Conservation (phyloP, 164 flowering plant species). For the Nelumbo lutea region DNA sequence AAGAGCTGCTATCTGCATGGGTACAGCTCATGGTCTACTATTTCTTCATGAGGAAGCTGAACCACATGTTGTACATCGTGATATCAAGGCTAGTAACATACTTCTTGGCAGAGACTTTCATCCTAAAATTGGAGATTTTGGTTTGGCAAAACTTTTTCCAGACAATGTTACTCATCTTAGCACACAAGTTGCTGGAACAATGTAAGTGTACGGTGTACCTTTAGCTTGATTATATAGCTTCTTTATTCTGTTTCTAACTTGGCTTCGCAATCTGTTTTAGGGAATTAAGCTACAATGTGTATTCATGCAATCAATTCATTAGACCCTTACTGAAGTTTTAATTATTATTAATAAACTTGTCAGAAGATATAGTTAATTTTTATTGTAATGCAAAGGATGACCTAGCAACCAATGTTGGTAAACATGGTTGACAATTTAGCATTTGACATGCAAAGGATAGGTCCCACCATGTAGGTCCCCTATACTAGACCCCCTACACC, state of each 20-base stretch:
- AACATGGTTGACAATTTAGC: not conserved
- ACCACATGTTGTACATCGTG: constrained; percentile 72
- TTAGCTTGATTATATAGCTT: not conserved
- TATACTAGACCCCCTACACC: not conserved
- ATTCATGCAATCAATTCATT: not conserved
- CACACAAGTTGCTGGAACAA: constrained; percentile 85
- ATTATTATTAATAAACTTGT: not conserved
- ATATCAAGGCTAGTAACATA: constrained; percentile 83
- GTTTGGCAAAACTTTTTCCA: constrained; percentile 84
- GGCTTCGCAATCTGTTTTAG: not conserved
- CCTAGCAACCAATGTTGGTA: not conserved
- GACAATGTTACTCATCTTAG: constrained; percentile 84
- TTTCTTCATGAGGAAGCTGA: constrained; percentile 81
- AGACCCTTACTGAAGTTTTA: not conserved
- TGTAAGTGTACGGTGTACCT: constrained; percentile 44
- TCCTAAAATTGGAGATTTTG: constrained; percentile 92
- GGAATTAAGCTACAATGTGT: not conserved
- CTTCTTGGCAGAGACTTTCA: constrained; percentile 61
- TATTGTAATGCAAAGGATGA: not conserved
- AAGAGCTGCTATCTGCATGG: constrained; percentile 65
- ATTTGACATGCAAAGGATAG: not conserved
- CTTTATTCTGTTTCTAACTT: not conserved
- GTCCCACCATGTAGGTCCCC: not conserved
- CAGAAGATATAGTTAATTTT: not conserved
- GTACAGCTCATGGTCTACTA: constrained; percentile 72